Evolutionary conservation across 768 basidiomycete genomes (phyloP), one percentile per base, ranked within the genome.

Genomic region (Collybia sp.): DNA sequence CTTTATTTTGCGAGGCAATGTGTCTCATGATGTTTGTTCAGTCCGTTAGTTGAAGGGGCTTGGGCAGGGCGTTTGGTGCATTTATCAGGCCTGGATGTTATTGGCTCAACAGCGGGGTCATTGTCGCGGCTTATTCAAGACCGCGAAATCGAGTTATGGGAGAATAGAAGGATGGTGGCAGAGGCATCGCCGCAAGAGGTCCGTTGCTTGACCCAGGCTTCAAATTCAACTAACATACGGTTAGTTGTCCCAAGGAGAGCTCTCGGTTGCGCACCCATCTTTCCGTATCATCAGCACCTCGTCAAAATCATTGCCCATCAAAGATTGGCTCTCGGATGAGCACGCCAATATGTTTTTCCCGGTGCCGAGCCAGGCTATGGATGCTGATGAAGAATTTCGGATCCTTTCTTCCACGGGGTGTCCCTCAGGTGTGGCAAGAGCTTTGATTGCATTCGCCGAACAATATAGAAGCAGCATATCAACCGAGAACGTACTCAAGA

Each of bases 321-420:
- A 79, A 53, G 82, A 84, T 55, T 85, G 82, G 83, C 70, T 85
- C 19, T 68, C 73, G 1, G 75, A 78, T 47, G 82, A 85, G 54
- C 78, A 83, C 55, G 75, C 79, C 18, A 84, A 83, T 54, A 83
- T 83, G 81, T 83, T 85, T 69, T 79, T 83, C 59, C 60, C 81
- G 9, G 58, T 85, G 12, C 73, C 78, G 6, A 70, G 75, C 36
- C 77, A 78, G 53, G 80, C 82, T 1, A 85, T 85, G 82, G 66
- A 69, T 20, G 51, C 47, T 12, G 51, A 58, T 0, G 82, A 85
- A 57, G 82, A 85, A 61, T 51, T 57, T 0, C 49, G 56, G 2
- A 59, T 83, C 12, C 75, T 85, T 2, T 51, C 59, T 13, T 64
- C 70, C 8, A 80, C 81, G 0, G 78, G 76, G 3, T 83, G 82